Evolutionary conservation across 148 eudicot genomes (phyloP), one percentile per base, ranked within the genome.

Genomic region (Vaccinium macrocarpon): DNA sequence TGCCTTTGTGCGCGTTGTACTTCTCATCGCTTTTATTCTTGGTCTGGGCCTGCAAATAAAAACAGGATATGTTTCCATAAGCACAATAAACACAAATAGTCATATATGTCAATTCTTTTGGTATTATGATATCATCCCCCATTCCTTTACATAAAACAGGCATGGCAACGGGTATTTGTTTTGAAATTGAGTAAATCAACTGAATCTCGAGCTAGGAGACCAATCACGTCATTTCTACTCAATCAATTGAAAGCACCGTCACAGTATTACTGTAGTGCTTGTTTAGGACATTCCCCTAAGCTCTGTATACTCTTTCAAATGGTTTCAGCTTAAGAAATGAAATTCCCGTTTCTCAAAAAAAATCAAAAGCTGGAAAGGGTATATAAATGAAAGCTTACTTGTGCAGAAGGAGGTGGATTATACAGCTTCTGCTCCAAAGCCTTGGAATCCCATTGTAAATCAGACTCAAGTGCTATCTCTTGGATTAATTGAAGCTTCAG

Each of bases 401-500:
- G 80, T 79, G 68, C 81, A 59, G 70, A 19, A 12, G 76, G 16
- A 66, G 85, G 83, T 56, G 91, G 88, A 51, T 50, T 83, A 76
- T 77, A 90, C 14, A 91, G 89, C 85, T 90, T 87, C 80, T 92
- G 91, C 59, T 92, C 93, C 84, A 94, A 66, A 46, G 86, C 87
- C 77, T 82, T 86, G 15, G 92, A 85, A 81, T 91, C 87, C 98
- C 98, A 94, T 32, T 59, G 35, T 23, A 92, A 71, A 56, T 90
- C 91, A 76, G 83, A 88, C 77, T 93, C 96, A 2, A 83, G 55
- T 51, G 96, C 96, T 79, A 96, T 88, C 14, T 92, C 92, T 87
- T 88, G 86, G 91, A 96, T 86, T 83, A 96, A 15, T 56, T 90
- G 90, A 51, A 96, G 86, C 92, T 94, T 96, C 93, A 84, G 86